These are phyloP conservation scores for Bolboschoenoplectus hybrid DNA, from an alignment of 202 grass and related monocot species.

Conservation along the genomic window DNA sequence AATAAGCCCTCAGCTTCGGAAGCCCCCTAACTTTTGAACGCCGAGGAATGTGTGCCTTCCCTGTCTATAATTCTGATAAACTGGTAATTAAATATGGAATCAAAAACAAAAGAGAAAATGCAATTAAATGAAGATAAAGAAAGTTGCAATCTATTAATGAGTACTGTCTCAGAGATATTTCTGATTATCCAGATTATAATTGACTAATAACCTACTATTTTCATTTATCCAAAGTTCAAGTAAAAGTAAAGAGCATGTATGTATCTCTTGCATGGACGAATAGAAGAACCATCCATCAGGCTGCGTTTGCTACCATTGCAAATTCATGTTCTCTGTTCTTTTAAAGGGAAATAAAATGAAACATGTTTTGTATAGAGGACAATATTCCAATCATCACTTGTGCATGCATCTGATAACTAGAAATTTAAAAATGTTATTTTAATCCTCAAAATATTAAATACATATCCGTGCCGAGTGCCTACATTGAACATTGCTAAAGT, in stretches of 20 bases:
- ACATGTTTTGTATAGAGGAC: background rate
- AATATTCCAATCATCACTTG: too few relatives aligned
- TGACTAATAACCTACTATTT: slow-evolving; percentile 3
- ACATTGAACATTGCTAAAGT: too few relatives aligned
- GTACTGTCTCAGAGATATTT: slow-evolving; percentile 23
- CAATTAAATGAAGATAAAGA: slow-evolving; percentile 25
- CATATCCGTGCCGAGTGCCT: too few relatives aligned
- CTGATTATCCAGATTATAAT: background rate
- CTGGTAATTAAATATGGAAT: slow-evolving; percentile 47
- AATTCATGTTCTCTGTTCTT: background rate
- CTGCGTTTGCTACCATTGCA: background rate
- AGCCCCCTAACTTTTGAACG: slow-evolving; percentile 51
- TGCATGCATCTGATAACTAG: too few relatives aligned
- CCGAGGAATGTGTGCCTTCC: slow-evolving; percentile 74
- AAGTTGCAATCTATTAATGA: background rate
- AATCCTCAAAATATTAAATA: too few relatives aligned
- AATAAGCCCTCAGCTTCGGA: slow-evolving; percentile 75
- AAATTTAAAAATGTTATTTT: too few relatives aligned
- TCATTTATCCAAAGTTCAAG: background rate
- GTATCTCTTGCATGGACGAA: background rate
- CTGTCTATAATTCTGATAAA: slow-evolving; percentile 60
- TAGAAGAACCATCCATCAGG: background rate
- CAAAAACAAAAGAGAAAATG: slow-evolving; percentile 2
- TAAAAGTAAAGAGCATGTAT: background rate
- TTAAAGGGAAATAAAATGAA: background rate